Percentiles rank a stretch among this genome's conserved stretches.
These are phyloP conservation scores for Neofusicoccum sp. DNA, from an alignment of 2,329 filamentous ascomycete genomes.

Conservation along the genomic window DNA sequence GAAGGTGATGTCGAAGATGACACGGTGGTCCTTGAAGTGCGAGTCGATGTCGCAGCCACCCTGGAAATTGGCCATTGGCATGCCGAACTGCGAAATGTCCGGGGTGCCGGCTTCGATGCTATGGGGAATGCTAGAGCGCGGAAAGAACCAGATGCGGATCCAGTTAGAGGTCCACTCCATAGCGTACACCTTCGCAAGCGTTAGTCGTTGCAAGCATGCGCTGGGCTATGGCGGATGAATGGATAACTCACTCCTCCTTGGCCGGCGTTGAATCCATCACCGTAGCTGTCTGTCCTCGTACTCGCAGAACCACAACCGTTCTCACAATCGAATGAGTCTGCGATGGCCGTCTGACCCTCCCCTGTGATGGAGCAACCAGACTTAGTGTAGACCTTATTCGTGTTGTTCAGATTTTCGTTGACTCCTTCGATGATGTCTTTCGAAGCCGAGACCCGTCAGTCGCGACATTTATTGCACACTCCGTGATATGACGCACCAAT, in stretches of 20 bases:
- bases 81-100: slow-evolving; percentile 62
- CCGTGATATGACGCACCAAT: slow-evolving; percentile 23
- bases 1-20: slow-evolving; percentile 42
- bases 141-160: slow-evolving; percentile 28
- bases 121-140: slow-evolving; percentile 27
- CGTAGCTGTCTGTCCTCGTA: slow-evolving; percentile 20
- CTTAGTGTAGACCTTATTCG: slow-evolving; percentile 8
- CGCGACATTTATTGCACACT: not conserved
- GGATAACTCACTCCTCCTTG: slow-evolving; percentile 30
- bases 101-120: slow-evolving; percentile 51
- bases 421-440: slow-evolving; percentile 25
- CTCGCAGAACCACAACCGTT: slow-evolving; percentile 22
- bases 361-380: slow-evolving; percentile 24
- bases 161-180: slow-evolving; percentile 27
- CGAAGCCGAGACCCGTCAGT: not conserved
- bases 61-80: slow-evolving; percentile 62
- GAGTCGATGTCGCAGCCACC: slow-evolving; percentile 37
- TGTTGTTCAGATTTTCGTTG: slow-evolving; percentile 25
- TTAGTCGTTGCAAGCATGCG: not conserved
- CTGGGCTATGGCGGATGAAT: not conserved
- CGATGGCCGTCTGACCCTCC: slow-evolving; percentile 18
- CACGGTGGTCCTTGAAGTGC: slow-evolving; percentile 38
- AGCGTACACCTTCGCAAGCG: slow-evolving; percentile 30
- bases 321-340: slow-evolving; percentile 25
- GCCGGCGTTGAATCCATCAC: slow-evolving; percentile 22